Evolutionary conservation across 139 green algal genomes (phyloP), one percentile per base, ranked within the genome.

Genomic region (Coelastrella sp.): DNA sequence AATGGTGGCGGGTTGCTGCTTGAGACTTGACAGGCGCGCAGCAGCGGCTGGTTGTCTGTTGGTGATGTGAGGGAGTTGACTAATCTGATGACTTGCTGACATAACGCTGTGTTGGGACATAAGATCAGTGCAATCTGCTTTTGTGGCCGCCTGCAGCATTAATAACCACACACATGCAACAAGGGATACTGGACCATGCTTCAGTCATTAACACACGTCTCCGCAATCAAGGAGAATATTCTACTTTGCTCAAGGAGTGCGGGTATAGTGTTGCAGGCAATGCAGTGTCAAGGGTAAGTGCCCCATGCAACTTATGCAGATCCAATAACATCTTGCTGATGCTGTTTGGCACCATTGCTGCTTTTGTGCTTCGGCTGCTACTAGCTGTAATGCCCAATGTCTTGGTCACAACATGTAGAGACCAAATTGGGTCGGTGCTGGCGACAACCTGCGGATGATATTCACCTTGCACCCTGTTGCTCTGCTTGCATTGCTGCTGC

Each of bases 101-200:
- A 98, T 1, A 99, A 89, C 27, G 93, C 87, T 8, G 84, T 75
- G 81, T 98, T 99, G 74, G 96, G 95, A 86, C 93, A 97, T n/a
- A 99, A 90, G 23, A 99, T 91, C 30, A 99, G 89, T 4, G 88
- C 91, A 59, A 91, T 84, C 79, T 85, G 88, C 2, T 45, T 63
- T 23, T 45, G 43, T 27, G 57, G 51, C 30, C 3, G 37, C 23
- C 40, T 76, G 78, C 51, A 64, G 34, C 27, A 21, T 48, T 32
- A 75, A 45, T 21, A 6, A 32, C 17, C 30, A 23, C 8, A 8
- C 45, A 57, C 11, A 9, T 57, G 11, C 45, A 13, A 23, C 45
- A 9, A 57, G 45, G 45, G 11, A 57, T 57, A 57, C 45, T n/a
- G 15, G 15, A 57, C 45, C 45, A 57, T 64, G 53, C 53, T 1